Evolutionary conservation across 495 filamentous ascomycete genomes (phyloP).

Genomic region (Podospora anserina): DNA sequence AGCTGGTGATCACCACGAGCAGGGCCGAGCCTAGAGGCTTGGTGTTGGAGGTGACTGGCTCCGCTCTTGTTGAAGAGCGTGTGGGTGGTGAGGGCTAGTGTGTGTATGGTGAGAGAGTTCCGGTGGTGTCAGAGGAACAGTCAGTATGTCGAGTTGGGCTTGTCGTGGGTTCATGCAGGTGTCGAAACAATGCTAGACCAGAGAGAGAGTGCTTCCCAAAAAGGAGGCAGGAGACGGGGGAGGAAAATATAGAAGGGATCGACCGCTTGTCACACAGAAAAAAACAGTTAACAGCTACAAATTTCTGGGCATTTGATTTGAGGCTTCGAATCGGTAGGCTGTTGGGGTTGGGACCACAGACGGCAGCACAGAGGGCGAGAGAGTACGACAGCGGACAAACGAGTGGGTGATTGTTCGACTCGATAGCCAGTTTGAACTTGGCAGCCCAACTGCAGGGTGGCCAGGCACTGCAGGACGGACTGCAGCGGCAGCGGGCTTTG

Average conservation of each 20-base stretch:
- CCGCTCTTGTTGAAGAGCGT: not conserved
- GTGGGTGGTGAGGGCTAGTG: not conserved
- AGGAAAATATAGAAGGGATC: constrained; percentile 11
- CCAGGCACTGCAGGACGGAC: not conserved
- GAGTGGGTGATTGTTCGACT: not conserved
- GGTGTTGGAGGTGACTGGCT: not conserved
- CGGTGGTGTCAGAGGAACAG: not conserved
- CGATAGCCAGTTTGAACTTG: not conserved
- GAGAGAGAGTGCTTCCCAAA: not conserved
- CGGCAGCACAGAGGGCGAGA: not conserved
- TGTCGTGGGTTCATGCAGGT: constrained; percentile 9
- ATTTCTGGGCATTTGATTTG: not conserved
- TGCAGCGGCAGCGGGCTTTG: not conserved
- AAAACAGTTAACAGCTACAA: not conserved
- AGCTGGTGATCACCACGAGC: not conserved
- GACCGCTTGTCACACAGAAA: not conserved
- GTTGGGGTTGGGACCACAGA: not conserved
- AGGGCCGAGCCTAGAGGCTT: not conserved
- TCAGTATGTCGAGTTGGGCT: not conserved
- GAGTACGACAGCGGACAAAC: not conserved
- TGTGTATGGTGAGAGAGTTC: not conserved
- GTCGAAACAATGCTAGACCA: constrained; percentile 4
- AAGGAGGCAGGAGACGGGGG: constrained; percentile 4
- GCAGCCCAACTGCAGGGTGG: not conserved
- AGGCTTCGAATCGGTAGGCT: not conserved